Conservation (phyloP, 768 basidiomycete genomes). For the Cantharellus anzutake region DNA sequence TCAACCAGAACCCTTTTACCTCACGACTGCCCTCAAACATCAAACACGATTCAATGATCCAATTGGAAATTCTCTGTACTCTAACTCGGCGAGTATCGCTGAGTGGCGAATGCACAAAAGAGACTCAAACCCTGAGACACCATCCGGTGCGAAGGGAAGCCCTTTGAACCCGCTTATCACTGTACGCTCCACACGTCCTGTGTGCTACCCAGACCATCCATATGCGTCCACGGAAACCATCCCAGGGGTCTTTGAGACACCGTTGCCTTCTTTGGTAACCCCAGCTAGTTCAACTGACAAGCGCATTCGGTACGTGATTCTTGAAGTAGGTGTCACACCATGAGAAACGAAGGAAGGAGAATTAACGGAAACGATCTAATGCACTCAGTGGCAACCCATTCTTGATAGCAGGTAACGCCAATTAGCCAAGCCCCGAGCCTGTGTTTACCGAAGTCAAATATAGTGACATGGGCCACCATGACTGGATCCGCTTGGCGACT, state of each 20-base stretch:
- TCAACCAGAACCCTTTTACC: slow-evolving; percentile 66
- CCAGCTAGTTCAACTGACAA: slow-evolving; percentile 44
- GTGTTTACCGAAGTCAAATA: neutral
- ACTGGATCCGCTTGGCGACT: slow-evolving; percentile 64
- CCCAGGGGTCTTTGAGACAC: slow-evolving; percentile 50
- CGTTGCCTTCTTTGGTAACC: slow-evolving; percentile 59
- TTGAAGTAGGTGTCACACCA: slow-evolving; percentile 35
- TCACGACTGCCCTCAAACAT: slow-evolving; percentile 64
- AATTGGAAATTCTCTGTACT: slow-evolving; percentile 67
- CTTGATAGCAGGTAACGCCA: slow-evolving; percentile 64
- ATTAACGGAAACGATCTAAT: neutral
- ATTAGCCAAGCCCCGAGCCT: too few species aligned
- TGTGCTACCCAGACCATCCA: neutral
- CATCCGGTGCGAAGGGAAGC: neutral
- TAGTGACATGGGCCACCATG: neutral
- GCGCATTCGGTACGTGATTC: slow-evolving; percentile 67
- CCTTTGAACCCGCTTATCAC: neutral
- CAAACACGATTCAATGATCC: slow-evolving; percentile 89
- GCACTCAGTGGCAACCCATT: slow-evolving; percentile 58
- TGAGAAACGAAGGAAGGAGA: neutral
- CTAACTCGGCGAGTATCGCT: slow-evolving; percentile 48
- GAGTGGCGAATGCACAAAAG: slow-evolving; percentile 65
- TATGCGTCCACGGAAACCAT: neutral
- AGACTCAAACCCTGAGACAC: slow-evolving; percentile 15
- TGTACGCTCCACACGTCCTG: neutral